phyloP scores from a whole-genome alignment of 164 flowering plant species.

The Tinospora cordifolia region DNA sequence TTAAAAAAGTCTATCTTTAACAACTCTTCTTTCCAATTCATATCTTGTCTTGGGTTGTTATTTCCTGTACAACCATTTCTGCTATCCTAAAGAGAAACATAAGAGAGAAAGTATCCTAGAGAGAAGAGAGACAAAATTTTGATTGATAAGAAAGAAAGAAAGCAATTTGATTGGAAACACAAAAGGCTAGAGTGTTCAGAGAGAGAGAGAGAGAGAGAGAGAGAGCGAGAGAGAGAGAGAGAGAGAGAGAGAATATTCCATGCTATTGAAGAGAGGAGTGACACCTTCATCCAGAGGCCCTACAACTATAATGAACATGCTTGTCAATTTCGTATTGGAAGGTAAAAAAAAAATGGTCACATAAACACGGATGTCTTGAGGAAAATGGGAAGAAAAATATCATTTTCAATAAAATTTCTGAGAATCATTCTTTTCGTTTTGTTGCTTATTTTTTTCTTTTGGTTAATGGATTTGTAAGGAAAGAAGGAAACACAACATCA shows the following conservation, averaged over 20 bases:
- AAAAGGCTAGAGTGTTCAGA: neutral
- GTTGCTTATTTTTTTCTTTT: neutral
- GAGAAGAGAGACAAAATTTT: too few species aligned
- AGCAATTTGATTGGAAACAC: too few species aligned
- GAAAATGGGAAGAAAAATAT: slow-evolving; percentile 8
- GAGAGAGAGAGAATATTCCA: neutral
- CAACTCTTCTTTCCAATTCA: neutral
- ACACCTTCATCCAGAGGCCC: slow-evolving; percentile 1
- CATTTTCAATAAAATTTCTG: slow-evolving; percentile 4
- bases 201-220: too few species aligned
- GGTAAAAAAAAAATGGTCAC: neutral
- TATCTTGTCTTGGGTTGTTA: neutral
- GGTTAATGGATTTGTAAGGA: slow-evolving; percentile 2
- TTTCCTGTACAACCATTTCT: neutral
- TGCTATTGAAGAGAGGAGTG: neutral
- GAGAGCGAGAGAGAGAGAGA: neutral
- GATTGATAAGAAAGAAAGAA: too few species aligned
- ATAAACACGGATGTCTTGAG: neutral
- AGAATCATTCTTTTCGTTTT: slow-evolving; percentile 5
- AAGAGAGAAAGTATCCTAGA: neutral
- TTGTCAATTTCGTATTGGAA: neutral
- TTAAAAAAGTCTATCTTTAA: too few species aligned
- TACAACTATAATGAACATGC: neutral
- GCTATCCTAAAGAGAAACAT: neutral
- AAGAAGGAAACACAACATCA: neutral